Evolutionary conservation across 192 early-diverging fungal species (phyloP).

Genomic region (Mortierella claussenii): DNA sequence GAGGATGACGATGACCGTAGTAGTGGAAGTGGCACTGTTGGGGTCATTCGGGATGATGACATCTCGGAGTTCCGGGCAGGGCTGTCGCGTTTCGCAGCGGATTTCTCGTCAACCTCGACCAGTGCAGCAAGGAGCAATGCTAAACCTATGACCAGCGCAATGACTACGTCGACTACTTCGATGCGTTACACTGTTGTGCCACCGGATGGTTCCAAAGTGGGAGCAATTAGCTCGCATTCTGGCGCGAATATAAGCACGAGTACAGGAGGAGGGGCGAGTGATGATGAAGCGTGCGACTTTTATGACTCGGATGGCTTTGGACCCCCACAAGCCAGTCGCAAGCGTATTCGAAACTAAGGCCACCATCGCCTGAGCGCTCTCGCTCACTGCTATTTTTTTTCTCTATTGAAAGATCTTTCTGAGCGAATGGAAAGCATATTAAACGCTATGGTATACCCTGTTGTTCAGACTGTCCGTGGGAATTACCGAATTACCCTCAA

Average conservation of each 20-base stretch:
- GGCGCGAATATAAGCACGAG: too few relatives aligned
- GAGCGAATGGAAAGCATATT: too few relatives aligned
- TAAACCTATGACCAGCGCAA: constrained; percentile 2
- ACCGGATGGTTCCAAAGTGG: too few relatives aligned
- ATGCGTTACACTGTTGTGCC: too few relatives aligned
- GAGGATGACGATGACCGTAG: constrained; percentile 9
- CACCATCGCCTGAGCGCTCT: too few relatives aligned
- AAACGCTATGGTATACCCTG: too few relatives aligned
- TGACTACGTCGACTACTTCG: too few relatives aligned
- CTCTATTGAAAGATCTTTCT: too few relatives aligned
- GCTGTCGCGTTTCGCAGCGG: constrained; percentile 14
- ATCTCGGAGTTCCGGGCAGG: constrained; percentile 12
- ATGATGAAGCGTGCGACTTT: constrained; percentile 41
- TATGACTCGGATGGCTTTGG: constrained; percentile 47
- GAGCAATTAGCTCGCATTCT: too few relatives aligned
- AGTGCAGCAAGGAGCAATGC: not conserved
- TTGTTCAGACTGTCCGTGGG: too few relatives aligned
- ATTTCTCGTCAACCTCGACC: not conserved
- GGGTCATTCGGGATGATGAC: too few relatives aligned
- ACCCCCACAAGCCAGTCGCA: constrained; percentile 36
- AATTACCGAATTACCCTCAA: not conserved
- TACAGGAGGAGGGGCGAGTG: constrained; percentile 5
- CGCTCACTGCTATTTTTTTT: not conserved
- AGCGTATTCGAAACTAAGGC: constrained; percentile 19
- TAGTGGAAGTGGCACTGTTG: too few relatives aligned